Evolutionary conservation across 805 yeast genomes (phyloP).

Genomic region (Metschnikowia shivogae): DNA sequence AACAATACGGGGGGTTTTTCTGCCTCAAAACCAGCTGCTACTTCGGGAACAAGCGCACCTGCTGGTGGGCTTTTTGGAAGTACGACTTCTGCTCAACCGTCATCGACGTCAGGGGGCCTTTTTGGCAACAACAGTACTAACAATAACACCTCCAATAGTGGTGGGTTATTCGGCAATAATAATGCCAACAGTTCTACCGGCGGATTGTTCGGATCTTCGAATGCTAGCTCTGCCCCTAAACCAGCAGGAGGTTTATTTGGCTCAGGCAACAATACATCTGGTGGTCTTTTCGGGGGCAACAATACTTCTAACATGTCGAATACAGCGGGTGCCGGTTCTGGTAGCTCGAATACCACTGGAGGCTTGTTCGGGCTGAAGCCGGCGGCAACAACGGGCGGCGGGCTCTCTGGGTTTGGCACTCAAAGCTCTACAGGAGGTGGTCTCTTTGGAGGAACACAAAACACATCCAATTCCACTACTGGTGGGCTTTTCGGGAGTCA

Average conservation of each 20-base stretch:
- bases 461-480: background rate
- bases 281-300: slow-evolving; percentile 37
- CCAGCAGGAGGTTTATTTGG: slow-evolving; percentile 3
- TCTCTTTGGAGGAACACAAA: slow-evolving; percentile 29
- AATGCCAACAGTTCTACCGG: slow-evolving; percentile 29
- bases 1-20: slow-evolving; percentile 10
- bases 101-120: slow-evolving; percentile 17
- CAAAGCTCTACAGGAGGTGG: slow-evolving; percentile 18
- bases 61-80: slow-evolving; percentile 12
- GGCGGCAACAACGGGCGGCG: slow-evolving; percentile 5
- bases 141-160: slow-evolving; percentile 12
- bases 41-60: slow-evolving; percentile 2
- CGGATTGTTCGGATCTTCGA: slow-evolving; percentile 23
- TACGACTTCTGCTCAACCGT: slow-evolving; percentile 1
- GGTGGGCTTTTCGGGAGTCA: slow-evolving; percentile 31
- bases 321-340: background rate
- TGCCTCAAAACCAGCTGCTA: slow-evolving; percentile 10
- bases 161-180: slow-evolving; percentile 10
- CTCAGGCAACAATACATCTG: slow-evolving; percentile 11
- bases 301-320: slow-evolving; percentile 10
- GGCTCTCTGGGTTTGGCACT: slow-evolving; percentile 10
- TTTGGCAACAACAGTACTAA: slow-evolving; percentile 20
- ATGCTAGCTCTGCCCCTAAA: background rate
- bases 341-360: slow-evolving; percentile 1
- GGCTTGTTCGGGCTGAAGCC: slow-evolving; percentile 10